Evolutionary conservation across 1,139 yeast species (phyloP).

Genomic region (Blastobotrys persicus): DNA sequence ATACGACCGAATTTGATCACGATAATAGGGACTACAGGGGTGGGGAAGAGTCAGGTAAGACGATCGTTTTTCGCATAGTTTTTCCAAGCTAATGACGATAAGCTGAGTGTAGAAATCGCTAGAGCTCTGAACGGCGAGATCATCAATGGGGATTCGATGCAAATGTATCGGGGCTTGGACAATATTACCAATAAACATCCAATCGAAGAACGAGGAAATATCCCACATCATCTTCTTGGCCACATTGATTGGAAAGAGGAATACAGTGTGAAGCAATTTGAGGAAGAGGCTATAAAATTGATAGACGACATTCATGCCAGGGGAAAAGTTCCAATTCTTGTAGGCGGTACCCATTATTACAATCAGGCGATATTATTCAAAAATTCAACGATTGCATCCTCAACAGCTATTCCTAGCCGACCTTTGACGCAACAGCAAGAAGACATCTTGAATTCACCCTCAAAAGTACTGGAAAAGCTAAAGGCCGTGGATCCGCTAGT

Average conservation of each 20-base stretch:
- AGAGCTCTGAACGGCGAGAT: constrained; percentile 77
- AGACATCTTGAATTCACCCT: constrained; percentile 47
- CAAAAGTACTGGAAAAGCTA: constrained; percentile 49
- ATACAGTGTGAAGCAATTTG: constrained; percentile 79
- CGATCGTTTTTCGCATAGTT: no score
- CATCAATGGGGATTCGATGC: constrained; percentile 97
- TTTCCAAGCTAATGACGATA: no score
- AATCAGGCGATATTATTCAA: constrained; percentile 72
- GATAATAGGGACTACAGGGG: constrained; percentile 96
- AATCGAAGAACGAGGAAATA: constrained; percentile 62
- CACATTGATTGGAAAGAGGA: constrained; percentile 79
- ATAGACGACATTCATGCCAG: constrained; percentile 64
- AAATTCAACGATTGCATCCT: constrained; percentile 50
- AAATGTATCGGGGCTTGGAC: constrained; percentile 71
- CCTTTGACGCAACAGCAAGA: constrained; percentile 39
- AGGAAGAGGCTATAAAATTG: constrained; percentile 59
- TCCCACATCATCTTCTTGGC: constrained; percentile 84
- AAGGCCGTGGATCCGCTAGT: constrained; percentile 63
- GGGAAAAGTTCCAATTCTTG: constrained; percentile 79
- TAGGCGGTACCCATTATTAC: constrained; percentile 97
- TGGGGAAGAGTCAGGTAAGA: constrained; percentile 76
- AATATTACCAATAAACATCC: constrained; percentile 94
- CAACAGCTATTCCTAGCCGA: constrained; percentile 18
- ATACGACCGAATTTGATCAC: constrained; percentile 45
- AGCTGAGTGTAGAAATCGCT: constrained; percentile 75